phyloP scores from a whole-genome alignment of 108 stramenopile species.

The Schizochytrium sp. region DNA sequence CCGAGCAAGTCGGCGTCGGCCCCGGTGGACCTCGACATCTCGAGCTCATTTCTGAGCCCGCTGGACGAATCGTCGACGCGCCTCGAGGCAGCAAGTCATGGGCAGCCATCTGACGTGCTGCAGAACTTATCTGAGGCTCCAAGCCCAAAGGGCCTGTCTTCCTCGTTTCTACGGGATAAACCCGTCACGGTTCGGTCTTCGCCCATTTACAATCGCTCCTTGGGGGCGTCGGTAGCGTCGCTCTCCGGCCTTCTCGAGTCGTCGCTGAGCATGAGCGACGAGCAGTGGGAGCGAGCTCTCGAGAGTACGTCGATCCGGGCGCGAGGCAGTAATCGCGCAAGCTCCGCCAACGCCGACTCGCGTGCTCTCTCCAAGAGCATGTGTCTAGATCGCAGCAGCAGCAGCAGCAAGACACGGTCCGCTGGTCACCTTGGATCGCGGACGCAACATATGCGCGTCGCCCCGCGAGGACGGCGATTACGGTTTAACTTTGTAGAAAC shows the following conservation, averaged over 20 bases:
- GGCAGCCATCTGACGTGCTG: too few species aligned
- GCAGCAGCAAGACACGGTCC: not conserved
- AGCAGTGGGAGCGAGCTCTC: not conserved
- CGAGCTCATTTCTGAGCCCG: too few species aligned
- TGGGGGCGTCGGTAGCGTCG: not conserved
- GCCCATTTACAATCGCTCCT: not conserved
- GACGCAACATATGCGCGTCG: not conserved
- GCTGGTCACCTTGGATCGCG: not conserved
- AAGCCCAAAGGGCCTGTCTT: not conserved
- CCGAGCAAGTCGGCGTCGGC: too few species aligned
- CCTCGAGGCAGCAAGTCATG: too few species aligned
- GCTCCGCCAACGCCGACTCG: not conserved
- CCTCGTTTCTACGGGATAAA: not conserved
- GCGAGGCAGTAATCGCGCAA: not conserved
- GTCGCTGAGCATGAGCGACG: not conserved
- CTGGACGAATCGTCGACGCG: too few species aligned
- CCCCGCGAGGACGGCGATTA: not conserved
- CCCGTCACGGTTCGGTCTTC: not conserved
- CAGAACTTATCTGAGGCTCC: not conserved
- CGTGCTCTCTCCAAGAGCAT: not conserved
- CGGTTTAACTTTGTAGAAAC: not conserved
- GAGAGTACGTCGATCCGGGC: not conserved
- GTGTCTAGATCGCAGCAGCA: not conserved
- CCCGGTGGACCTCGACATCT: too few species aligned
- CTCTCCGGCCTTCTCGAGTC: not conserved